Conservation (phyloP, 345 rosid genomes). For the Melaleuca alternifolia region DNA sequence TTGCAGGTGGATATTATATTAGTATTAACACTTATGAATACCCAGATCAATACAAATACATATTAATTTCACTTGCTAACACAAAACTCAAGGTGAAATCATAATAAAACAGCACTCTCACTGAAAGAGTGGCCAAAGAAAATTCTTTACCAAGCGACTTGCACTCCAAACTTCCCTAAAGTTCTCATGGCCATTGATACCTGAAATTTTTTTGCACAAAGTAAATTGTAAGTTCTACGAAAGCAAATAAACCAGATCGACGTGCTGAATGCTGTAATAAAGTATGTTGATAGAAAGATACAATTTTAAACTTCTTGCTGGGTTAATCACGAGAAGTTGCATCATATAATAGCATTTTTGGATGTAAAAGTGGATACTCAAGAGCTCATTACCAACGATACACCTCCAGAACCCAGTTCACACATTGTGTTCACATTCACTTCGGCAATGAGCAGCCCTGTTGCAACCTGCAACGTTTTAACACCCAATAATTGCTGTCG, state of each 20-base stretch:
- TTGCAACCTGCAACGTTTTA: slow-evolving; percentile 43
- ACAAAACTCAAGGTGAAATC: background rate
- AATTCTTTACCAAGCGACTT: slow-evolving; percentile 57
- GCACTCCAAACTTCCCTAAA: slow-evolving; percentile 77
- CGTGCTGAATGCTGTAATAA: background rate
- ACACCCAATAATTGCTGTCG: background rate
- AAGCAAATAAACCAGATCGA: background rate
- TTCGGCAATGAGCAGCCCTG: slow-evolving; percentile 87
- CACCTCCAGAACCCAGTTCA: slow-evolving; percentile 91
- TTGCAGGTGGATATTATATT: background rate
- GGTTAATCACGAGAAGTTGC: background rate
- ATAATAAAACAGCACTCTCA: background rate
- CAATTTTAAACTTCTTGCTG: background rate
- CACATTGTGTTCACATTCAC: slow-evolving; percentile 87
- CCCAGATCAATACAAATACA: background rate
- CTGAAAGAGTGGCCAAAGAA: background rate
- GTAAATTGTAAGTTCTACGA: background rate
- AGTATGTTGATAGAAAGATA: background rate
- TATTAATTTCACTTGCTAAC: background rate
- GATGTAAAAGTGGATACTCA: background rate
- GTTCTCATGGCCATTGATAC: slow-evolving; percentile 96
- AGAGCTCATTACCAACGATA: slow-evolving; percentile 49
- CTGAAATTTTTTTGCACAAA: slow-evolving; percentile 8
- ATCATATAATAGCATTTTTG: background rate
- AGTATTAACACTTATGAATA: background rate